phyloP scores from a whole-genome alignment of 768 basidiomycete species.

The Tylopilus vinaceipallidus region DNA sequence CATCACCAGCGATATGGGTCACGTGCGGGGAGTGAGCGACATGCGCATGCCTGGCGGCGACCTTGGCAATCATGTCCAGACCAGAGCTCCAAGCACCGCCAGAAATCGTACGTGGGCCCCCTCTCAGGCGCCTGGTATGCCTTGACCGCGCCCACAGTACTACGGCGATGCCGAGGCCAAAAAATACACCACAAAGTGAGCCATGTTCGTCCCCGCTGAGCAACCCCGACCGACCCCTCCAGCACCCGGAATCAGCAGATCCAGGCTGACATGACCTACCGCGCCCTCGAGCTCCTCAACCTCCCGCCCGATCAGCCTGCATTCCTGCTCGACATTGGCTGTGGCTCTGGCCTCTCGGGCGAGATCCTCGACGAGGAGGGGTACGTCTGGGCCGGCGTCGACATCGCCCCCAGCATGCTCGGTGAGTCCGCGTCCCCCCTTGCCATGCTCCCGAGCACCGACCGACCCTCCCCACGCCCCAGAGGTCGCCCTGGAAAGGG shows the following conservation, averaged over 20 bases:
- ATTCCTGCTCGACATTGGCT: slow-evolving; percentile 92
- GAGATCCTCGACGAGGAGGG: slow-evolving; percentile 96
- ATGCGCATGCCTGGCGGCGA: neutral
- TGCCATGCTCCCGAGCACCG: too few species aligned
- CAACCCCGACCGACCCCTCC: slow-evolving; percentile 8
- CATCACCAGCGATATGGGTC: slow-evolving; percentile 41
- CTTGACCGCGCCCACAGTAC: slow-evolving; percentile 53
- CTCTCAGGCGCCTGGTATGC: neutral
- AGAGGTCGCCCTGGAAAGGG: slow-evolving; percentile 93
- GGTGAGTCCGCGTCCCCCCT: slow-evolving; percentile 48
- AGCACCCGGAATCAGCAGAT: slow-evolving; percentile 96
- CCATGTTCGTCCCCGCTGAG: neutral
- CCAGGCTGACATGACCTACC: slow-evolving; percentile 96
- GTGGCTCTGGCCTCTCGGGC: slow-evolving; percentile 94
- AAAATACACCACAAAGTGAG: slow-evolving; percentile 95
- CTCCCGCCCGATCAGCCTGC: slow-evolving; percentile 78
- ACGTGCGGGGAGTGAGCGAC: slow-evolving; percentile 18
- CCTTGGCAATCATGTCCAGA: slow-evolving; percentile 60
- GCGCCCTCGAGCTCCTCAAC: slow-evolving; percentile 88
- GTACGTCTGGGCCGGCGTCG: slow-evolving; percentile 89
- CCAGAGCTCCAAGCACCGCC: slow-evolving; percentile 89
- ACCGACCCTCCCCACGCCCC: too few species aligned
- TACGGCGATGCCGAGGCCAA: slow-evolving; percentile 94
- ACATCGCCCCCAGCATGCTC: slow-evolving; percentile 96
- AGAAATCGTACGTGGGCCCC: slow-evolving; percentile 65